Evolutionary conservation across 148 eudicot genomes (phyloP), one percentile per base, ranked within the genome.

Genomic region (Dianthus caryophyllus): DNA sequence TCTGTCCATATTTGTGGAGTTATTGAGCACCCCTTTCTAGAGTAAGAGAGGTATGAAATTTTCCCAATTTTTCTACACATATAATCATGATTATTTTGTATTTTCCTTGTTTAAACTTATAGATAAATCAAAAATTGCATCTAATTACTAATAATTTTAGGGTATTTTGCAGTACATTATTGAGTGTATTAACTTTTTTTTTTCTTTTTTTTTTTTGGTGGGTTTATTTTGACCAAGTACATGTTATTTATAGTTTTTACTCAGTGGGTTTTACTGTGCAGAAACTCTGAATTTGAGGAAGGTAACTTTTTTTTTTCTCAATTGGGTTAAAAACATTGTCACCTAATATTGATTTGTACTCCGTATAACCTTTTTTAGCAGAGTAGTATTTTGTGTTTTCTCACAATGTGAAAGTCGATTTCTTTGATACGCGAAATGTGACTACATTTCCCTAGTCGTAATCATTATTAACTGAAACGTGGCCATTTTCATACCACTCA

Each of bases 31-130:
- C 51, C 65, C 14, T 51, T 69, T 70, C 47, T 21, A 46, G 63
- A 31, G 44, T 30, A 61, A 61, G 64, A 63, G 70, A 76, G 79
- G 79, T 71, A 48, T 26, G 21, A 75, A 27, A 5, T 4, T 22
- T 2, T 7, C 11, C 6, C 0, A 1, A 29, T 18, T 53, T 41
- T 38, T 64, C 17, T 33, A 33, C 38, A 33, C n/a, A n/a, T n/a
- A 64, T 12, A 47, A 55, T 68, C 57, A 46, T 25, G 41, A 1
- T 31, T 15, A 8, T 0, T 48, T 47, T 49, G 12, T 11, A 20
- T 12, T 18, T 25, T 22, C 15, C 16, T 0, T 10, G 4, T 22
- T 66, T 0, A 13, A 3, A 41, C 44, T 41, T 5, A 41, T 33
- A 4, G 1, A 41, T 4, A 24, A 10, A 9, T 14, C 6, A 11